Evolutionary conservation across 441 rosid genomes (phyloP), one percentile per base, ranked within the genome.

Genomic region (Gossypium laxum): DNA sequence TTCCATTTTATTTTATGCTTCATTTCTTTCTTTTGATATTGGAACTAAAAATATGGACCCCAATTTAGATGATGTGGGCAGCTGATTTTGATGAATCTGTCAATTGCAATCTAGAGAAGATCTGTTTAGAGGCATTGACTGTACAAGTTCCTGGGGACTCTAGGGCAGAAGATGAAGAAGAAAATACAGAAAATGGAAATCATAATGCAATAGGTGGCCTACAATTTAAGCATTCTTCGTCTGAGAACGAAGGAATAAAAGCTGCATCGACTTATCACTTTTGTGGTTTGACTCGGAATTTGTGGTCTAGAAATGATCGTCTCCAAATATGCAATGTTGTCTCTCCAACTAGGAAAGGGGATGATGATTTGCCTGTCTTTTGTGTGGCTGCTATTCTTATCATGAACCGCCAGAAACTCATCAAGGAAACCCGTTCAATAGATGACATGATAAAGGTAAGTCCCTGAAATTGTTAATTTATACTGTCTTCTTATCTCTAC

Each of bases 11-110:
- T 72, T 61, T 22, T 56, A 56, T 22, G 22, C 19, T 61, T 15
- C 26, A 50, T 22, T 22, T 22, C 38, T 1, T 12, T 22, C 14
- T 21, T 58, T 67, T 19, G 14, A 63, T 43, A 5, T 68, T 5
- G 50, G n/a, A 14, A 34, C 43, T 73, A 52, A 70, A 51, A 54
- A 21, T n/a, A 54, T 48, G 55, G 54, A 21, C 50, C 67, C 73
- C 72, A 62, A 80, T 77, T 76, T 83, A 92, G 98, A 93, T 93
- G 96, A 89, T 93, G 92, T 93, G 97, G 97, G 98, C 97, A 75
- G 96, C 96, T 80, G 98, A 91, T 80, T 92, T 81, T 75, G 91
- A 91, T 69, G 90, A 91, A 74, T 85, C 91, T 68, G 11, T 81
- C 47, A 78, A 76, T 50, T 81, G 75, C 82, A 75, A 79, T 75